Conservation (phyloP, 164 flowering plant species). For the Stephania cephalantha region DNA sequence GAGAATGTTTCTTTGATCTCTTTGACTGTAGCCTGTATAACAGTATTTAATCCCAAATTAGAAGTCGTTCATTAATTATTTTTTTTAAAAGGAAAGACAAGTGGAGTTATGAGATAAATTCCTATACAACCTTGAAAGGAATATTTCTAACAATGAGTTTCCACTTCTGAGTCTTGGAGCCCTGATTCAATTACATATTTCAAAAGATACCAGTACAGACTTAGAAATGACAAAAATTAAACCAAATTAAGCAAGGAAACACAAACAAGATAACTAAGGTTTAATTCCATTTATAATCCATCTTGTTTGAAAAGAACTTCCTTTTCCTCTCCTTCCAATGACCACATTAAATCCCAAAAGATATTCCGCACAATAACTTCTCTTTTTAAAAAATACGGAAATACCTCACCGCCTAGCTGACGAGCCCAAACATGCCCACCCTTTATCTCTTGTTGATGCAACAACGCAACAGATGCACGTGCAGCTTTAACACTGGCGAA, state of each 20-base stretch:
- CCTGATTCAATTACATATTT: conserved; percentile 39
- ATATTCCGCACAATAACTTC: background rate
- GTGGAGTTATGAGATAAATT: conserved; percentile 3
- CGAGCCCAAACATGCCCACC: conserved; percentile 89
- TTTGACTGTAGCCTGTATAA: conserved; percentile 56
- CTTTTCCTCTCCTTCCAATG: too few species aligned
- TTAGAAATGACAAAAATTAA: background rate
- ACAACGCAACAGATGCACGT: conserved; percentile 57
- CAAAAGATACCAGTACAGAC: background rate
- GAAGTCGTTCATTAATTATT: conserved; percentile 9
- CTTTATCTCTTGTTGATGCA: conserved; percentile 73
- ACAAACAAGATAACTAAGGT: background rate
- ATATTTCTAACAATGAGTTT: conserved; percentile 86
- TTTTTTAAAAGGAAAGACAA: background rate
- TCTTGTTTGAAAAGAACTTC: too few species aligned
- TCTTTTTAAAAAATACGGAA: background rate
- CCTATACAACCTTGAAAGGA: conserved; percentile 66
- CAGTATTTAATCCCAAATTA: conserved; percentile 6
- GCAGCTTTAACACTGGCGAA: conserved; percentile 73
- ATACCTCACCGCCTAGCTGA: conserved; percentile 96
- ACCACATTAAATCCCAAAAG: background rate
- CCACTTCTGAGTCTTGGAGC: conserved; percentile 91
- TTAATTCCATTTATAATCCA: too few species aligned
- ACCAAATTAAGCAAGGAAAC: background rate
- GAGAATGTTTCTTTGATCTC: conserved; percentile 71